These are phyloP conservation scores for Boletus reticulatus DNA, from an alignment of 768 basidiomycete genomes.

Conservation along the genomic window DNA sequence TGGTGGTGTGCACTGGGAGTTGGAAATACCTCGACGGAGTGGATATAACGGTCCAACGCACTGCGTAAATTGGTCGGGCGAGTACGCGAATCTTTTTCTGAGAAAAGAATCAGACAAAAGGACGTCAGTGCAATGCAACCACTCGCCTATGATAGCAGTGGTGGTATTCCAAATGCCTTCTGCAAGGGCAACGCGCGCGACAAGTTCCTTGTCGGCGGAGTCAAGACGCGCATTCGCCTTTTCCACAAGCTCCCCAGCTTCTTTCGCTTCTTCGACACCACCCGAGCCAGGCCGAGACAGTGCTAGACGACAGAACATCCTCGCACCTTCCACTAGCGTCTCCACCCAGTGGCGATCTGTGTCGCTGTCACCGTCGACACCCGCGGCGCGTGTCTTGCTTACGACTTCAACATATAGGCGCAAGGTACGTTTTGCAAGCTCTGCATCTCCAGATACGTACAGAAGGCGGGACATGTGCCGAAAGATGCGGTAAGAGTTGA, in stretches of 20 bases:
- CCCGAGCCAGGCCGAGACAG: constrained; percentile 34
- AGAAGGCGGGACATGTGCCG: constrained; percentile 82
- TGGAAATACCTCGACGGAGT: constrained; percentile 46
- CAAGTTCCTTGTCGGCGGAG: constrained; percentile 46
- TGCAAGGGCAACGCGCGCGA: constrained; percentile 60
- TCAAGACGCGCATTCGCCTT: constrained; percentile 59
- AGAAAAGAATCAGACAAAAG: constrained; percentile 25
- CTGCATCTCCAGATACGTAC: constrained; percentile 54
- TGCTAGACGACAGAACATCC: constrained; percentile 67
- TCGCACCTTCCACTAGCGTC: constrained; percentile 71
- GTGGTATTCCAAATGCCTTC: constrained; percentile 72
- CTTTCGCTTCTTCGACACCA: constrained; percentile 56
- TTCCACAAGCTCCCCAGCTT: constrained; percentile 59
- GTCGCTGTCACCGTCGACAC: constrained; percentile 52
- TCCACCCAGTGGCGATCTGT: constrained; percentile 71
- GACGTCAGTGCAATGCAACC: background rate
- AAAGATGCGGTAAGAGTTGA: constrained; percentile 84
- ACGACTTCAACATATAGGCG: constrained; percentile 83
- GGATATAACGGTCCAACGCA: constrained; percentile 50
- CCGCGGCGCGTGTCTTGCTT: constrained; percentile 68
- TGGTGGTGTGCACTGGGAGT: constrained; percentile 69
- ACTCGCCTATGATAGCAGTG: constrained; percentile 67
- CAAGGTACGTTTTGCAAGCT: constrained; percentile 72
- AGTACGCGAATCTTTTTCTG: constrained; percentile 60
- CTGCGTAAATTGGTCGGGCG: constrained; percentile 58